Base-by-base conservation (phyloP, 192 early-diverging fungal species). In the Coemansia sp. region DNA sequence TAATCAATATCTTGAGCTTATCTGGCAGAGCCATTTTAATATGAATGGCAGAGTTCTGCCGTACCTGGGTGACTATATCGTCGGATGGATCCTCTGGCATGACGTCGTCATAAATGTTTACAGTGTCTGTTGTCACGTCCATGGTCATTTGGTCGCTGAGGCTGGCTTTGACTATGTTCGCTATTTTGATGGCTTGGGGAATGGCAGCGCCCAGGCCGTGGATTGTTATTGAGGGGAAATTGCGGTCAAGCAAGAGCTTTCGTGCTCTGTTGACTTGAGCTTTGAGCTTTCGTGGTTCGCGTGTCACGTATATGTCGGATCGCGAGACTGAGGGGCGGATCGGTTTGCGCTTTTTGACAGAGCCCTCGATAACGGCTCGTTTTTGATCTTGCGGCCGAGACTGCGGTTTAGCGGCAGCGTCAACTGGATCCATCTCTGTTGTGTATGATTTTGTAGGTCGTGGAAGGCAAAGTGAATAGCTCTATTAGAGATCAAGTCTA, bases 191-290 rank as follows among this genome's bases (percentile, higher is more conserved):
- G 0, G 92, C 88, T 22, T 84, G 84, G 20, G 84, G 83, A 15
- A 94, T 89, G 16, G 90, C 87, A 16, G 90, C 89, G 30, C 93
- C 92, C 43, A 95, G 84, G 20, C 89, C 93, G 63, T 94, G 93
- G 24, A 95, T 84, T 6, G 86, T 87, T 6, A 95, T 85, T 18
- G 69, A 75, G 1, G 87, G 82, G 22, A 75, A 87, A 56, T 87
- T 84, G 43, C 87, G 82, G 62, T 87, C 73, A 47, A 89, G 65
- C 10, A 95, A 69, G 6, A 91, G 76, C 71, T 83, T 90, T 24
- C 89, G 88, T 1, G 87, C 89, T 15, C 89, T 82, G 10, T 76
- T 82, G 27, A 91, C 73, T 43, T 87, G 88, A 34, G 84, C 81
- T 59, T 69, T 74, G 71, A 90, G 86, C 56, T 78, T 84, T 59